A percentile compares a stretch with the other conserved stretches of the same genome.
Conservation (phyloP, 1,284 basidiomycete species). For the Sphaerobolus stellatus region DNA sequence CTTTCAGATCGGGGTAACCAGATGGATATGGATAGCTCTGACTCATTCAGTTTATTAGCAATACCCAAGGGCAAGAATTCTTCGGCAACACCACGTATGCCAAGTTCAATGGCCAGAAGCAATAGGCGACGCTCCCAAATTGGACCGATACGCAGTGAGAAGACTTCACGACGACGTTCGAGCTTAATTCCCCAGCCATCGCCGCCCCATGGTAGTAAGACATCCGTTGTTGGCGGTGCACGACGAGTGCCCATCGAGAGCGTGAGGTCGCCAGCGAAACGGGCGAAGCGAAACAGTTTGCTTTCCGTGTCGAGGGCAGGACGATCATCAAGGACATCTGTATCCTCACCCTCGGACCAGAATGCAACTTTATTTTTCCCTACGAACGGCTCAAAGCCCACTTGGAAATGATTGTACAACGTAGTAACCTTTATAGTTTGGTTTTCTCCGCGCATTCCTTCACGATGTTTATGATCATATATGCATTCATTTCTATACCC, state of each 20-base stretch:
- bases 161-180: slow-evolving; percentile 60
- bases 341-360: slow-evolving; percentile 31
- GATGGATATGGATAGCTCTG: slow-evolving; percentile 23
- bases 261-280: slow-evolving; percentile 59
- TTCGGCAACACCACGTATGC: slow-evolving; percentile 45
- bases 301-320: too few relatives aligned
- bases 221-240: slow-evolving; percentile 24
- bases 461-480: too few relatives aligned
- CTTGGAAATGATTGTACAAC: slow-evolving; percentile 59
- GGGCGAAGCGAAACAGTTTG: slow-evolving; percentile 61
- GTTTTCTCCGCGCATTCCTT: too few relatives aligned
- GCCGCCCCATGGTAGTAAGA: slow-evolving; percentile 32
- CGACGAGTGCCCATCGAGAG: slow-evolving; percentile 28
- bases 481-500: too few relatives aligned
- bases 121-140: slow-evolving; percentile 68
- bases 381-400: slow-evolving; percentile 35
- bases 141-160: slow-evolving; percentile 68
- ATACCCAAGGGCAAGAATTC: slow-evolving; percentile 45
- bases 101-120: slow-evolving; percentile 34
- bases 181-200: slow-evolving; percentile 73
- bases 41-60: slow-evolving; percentile 27
- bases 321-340: slow-evolving; percentile 28
- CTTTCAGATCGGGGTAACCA: slow-evolving; percentile 67
- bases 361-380: slow-evolving; percentile 18
- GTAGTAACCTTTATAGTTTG: too few relatives aligned